phyloP scores from a whole-genome alignment of 202 grass and related monocot genomes.

The Carex arenaria region DNA sequence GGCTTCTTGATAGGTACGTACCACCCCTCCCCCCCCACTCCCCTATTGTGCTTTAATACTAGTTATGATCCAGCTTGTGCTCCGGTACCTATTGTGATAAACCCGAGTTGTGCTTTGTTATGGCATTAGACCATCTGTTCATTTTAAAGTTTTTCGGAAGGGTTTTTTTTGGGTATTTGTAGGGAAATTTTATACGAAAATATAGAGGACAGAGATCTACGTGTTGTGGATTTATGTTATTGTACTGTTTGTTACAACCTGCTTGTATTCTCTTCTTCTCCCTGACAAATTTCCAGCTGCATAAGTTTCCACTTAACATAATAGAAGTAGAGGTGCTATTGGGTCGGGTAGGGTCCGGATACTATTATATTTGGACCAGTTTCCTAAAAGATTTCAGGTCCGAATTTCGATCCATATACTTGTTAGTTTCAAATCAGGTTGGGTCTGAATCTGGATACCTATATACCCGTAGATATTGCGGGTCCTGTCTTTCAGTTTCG shows the following conservation, averaged over 20 bases:
- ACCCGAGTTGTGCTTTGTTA: neutral
- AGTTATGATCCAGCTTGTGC: neutral
- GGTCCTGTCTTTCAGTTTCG: too few relatives aligned
- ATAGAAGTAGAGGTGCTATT: neutral
- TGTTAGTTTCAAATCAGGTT: too few relatives aligned
- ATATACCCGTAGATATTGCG: too few relatives aligned
- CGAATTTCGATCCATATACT: too few relatives aligned
- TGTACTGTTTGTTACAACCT: neutral
- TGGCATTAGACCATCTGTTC: neutral
- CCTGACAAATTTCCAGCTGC: neutral
- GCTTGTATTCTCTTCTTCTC: neutral
- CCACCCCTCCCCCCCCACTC: neutral
- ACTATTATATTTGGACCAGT: too few relatives aligned
- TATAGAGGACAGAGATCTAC: neutral
- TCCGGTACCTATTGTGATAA: neutral
- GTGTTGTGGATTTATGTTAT: neutral
- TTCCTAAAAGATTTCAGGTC: too few relatives aligned
- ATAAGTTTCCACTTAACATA: neutral
- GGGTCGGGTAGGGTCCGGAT: too few relatives aligned
- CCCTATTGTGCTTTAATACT: neutral
- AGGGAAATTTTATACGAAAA: neutral
- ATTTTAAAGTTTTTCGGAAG: neutral
- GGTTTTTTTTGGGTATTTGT: neutral
- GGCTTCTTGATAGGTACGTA: conserved; percentile 91
- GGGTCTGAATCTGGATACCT: too few relatives aligned